Evolutionary conservation across 2,329 filamentous ascomycete genomes (phyloP).

Genomic region (Xylariales sp.): DNA sequence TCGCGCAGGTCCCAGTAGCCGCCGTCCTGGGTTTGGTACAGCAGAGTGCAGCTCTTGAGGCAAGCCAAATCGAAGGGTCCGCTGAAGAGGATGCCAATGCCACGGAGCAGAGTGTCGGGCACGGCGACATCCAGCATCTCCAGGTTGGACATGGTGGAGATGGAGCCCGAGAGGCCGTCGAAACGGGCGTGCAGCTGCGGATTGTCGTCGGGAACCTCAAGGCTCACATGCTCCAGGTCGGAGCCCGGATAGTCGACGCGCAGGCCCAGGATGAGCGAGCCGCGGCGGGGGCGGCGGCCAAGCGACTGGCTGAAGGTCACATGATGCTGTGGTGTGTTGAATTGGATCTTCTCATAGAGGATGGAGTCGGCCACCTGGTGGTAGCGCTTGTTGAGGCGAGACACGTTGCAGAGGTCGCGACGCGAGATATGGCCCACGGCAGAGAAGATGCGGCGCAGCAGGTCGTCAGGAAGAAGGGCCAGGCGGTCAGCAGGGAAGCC

Average conservation of each 20-base stretch:
- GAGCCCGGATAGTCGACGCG: conserved; percentile 39
- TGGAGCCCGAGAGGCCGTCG: conserved; percentile 40
- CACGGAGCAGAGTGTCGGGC: conserved; percentile 36
- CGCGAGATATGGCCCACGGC: conserved; percentile 24
- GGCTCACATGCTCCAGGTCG: conserved; percentile 36
- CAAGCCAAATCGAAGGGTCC: conserved; percentile 46
- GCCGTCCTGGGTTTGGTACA: conserved; percentile 38
- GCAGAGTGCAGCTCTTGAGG: conserved; percentile 40
- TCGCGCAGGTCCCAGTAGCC: conserved; percentile 47
- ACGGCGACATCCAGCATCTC: conserved; percentile 42
- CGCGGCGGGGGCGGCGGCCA: conserved; percentile 38
- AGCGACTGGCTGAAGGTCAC: conserved; percentile 45
- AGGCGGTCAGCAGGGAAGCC: too few relatives aligned
- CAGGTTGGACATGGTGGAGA: conserved; percentile 46
- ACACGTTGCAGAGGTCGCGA: conserved; percentile 38
- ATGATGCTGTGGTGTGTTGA: conserved; percentile 42
- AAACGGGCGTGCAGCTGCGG: conserved; percentile 28
- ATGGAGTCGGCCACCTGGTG: conserved; percentile 41
- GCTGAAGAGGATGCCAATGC: conserved; percentile 45
- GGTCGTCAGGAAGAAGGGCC: conserved; percentile 30
- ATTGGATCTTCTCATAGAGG: conserved; percentile 41
- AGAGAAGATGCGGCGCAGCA: conserved; percentile 37
- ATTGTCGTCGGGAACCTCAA: conserved; percentile 29
- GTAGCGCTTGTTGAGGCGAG: conserved; percentile 35
- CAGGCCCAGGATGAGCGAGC: conserved; percentile 40